phyloP scores from a whole-genome alignment of 768 basidiomycete species.

The Rhizopogon rudus region DNA sequence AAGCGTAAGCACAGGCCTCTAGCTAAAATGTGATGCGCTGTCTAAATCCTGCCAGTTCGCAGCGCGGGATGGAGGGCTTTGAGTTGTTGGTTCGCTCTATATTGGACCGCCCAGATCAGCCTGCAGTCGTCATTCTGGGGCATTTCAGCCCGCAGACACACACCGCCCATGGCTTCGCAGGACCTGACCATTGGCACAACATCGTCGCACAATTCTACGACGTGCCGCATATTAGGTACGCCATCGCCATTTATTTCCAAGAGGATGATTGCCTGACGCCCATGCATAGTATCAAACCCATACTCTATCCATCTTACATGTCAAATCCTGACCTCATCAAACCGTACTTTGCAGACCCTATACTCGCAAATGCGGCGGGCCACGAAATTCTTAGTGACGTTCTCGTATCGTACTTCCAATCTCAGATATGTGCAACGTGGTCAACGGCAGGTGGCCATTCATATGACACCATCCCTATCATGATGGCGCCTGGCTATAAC shows the following conservation, averaged over 20 bases:
- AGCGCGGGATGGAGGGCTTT: conserved; percentile 73
- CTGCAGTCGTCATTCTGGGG: conserved; percentile 91
- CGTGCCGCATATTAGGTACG: conserved; percentile 79
- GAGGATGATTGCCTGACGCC: background rate
- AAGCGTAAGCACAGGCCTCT: conserved; percentile 50
- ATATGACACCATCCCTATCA: conserved; percentile 51
- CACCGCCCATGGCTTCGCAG: conserved; percentile 73
- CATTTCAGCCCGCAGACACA: conserved; percentile 91
- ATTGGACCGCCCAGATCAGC: conserved; percentile 84
- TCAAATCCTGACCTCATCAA: conserved; percentile 57
- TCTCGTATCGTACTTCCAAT: conserved; percentile 87
- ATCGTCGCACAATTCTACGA: conserved; percentile 97
- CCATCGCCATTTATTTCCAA: background rate
- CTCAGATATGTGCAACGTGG: conserved; percentile 88
- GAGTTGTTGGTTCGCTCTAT: conserved; percentile 91
- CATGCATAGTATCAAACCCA: conserved; percentile 61
- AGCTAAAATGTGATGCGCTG: background rate
- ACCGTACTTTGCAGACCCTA: conserved; percentile 75
- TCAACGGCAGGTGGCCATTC: conserved; percentile 60
- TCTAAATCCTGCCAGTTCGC: conserved; percentile 44
- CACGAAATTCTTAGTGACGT: conserved; percentile 89
- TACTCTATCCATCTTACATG: conserved; percentile 82
- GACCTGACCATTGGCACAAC: conserved; percentile 87
- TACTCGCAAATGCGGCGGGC: conserved; percentile 76
- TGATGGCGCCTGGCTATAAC: conserved; percentile 31